Evolutionary conservation across 2,329 filamentous ascomycete species (phyloP).

Genomic region (Apiospora sp.): DNA sequence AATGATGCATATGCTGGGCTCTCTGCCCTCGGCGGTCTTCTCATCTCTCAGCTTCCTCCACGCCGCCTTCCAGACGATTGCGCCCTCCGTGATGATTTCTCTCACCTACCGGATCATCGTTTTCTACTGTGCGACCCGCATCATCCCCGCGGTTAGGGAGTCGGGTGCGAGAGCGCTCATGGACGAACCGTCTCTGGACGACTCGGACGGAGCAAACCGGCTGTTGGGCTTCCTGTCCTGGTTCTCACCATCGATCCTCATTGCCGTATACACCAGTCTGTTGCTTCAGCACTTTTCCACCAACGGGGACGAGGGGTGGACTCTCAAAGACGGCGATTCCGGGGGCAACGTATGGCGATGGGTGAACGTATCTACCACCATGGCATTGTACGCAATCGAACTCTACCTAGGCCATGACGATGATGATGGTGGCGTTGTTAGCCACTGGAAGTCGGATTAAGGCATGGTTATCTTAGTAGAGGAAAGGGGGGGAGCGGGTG

Average conservation of each 20-base stretch:
- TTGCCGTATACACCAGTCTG: slow-evolving; percentile 95
- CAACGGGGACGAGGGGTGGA: slow-evolving; percentile 80
- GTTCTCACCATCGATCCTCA: slow-evolving; percentile 93
- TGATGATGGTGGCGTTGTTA: slow-evolving; percentile 73
- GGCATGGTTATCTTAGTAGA: background rate
- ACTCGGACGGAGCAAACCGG: slow-evolving; percentile 81
- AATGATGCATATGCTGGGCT: slow-evolving; percentile 81
- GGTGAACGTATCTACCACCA: slow-evolving; percentile 90
- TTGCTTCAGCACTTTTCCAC: slow-evolving; percentile 94
- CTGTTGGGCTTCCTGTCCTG: slow-evolving; percentile 86
- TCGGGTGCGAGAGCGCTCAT: slow-evolving; percentile 83
- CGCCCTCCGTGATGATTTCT: slow-evolving; percentile 93
- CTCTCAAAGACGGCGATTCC: slow-evolving; percentile 79
- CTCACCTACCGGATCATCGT: slow-evolving; percentile 93
- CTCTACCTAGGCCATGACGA: slow-evolving; percentile 86
- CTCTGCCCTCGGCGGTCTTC: slow-evolving; percentile 82
- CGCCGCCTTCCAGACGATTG: slow-evolving; percentile 93
- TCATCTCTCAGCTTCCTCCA: slow-evolving; percentile 87
- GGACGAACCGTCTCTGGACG: slow-evolving; percentile 85
- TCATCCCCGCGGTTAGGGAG: slow-evolving; percentile 92
- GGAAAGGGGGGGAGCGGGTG: background rate
- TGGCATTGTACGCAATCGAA: slow-evolving; percentile 90
- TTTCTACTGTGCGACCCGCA: slow-evolving; percentile 92
- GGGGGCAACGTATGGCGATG: slow-evolving; percentile 92
- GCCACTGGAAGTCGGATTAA: slow-evolving; percentile 91